phyloP scores from a whole-genome alignment of 2,329 filamentous ascomycete genomes.

The Colletotrichum chrysophilum region DNA sequence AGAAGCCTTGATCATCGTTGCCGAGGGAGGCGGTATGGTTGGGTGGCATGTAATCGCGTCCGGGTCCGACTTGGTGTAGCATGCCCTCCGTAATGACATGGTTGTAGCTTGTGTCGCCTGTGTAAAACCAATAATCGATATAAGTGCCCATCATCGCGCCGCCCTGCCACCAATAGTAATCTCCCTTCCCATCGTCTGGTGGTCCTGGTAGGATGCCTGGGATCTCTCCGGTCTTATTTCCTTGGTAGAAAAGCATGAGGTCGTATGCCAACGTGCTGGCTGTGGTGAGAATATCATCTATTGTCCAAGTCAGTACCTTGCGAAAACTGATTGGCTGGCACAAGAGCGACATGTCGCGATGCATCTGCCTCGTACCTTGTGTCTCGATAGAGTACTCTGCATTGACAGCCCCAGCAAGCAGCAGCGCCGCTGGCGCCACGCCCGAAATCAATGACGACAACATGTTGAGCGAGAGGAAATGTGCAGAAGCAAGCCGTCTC shows the following conservation, averaged over 20 bases:
- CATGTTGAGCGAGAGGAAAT: background rate
- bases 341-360: background rate
- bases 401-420: background rate
- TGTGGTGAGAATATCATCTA: constrained; percentile 43
- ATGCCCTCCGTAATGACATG: constrained; percentile 54
- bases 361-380: background rate
- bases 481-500: background rate
- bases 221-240: constrained; percentile 47
- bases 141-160: constrained; percentile 66
- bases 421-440: background rate
- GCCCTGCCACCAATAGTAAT: constrained; percentile 73
- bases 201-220: constrained; percentile 55
- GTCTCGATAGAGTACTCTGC: constrained; percentile 16
- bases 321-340: background rate
- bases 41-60: constrained; percentile 60
- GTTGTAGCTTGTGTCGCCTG: constrained; percentile 65
- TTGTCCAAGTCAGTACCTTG: background rate
- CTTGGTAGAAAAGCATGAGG: constrained; percentile 51
- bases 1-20: constrained; percentile 72
- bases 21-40: constrained; percentile 59
- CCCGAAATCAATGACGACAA: background rate
- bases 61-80: constrained; percentile 56
- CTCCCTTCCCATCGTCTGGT: constrained; percentile 36
- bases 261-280: constrained; percentile 47
- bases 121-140: constrained; percentile 69